A percentile compares a stretch with the other conserved stretches of the same genome.
These are phyloP conservation scores for Stromatinia cepivora DNA, from an alignment of 2,329 filamentous ascomycete genomes.

Conservation along the genomic window DNA sequence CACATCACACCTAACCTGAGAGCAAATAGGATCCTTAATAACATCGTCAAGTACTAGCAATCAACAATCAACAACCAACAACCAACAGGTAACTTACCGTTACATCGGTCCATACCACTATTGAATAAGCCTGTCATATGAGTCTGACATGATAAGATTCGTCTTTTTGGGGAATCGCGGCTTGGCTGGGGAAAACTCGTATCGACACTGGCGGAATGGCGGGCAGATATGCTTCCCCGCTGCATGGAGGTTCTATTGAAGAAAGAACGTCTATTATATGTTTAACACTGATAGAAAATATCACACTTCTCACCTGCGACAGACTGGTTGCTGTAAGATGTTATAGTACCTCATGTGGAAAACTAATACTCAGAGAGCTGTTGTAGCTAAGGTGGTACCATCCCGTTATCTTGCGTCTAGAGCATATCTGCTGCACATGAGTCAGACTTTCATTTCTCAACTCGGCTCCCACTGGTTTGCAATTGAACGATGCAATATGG, in stretches of 20 bases:
- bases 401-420: not conserved
- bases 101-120: not conserved
- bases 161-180: not conserved
- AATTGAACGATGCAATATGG: not conserved
- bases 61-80: not conserved
- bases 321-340: not conserved
- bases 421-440: not conserved
- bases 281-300: not conserved
- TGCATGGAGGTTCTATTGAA: not conserved
- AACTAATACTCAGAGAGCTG: not conserved
- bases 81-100: not conserved
- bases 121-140: constrained; percentile 1
- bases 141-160: not conserved
- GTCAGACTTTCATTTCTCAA: not conserved
- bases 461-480: constrained; percentile 5
- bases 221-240: constrained; percentile 5
- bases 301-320: not conserved
- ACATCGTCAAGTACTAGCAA: not conserved
- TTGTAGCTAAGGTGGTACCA: not conserved
- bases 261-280: not conserved
- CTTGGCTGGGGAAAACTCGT: not conserved
- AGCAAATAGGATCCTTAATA: not conserved
- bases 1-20: not conserved
- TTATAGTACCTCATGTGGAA: not conserved
- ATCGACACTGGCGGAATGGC: not conserved